Percentiles rank a stretch among this genome's conserved stretches.
phyloP scores from a whole-genome alignment of 2,329 filamentous ascomycete species.

The Colletotrichum sp. region DNA sequence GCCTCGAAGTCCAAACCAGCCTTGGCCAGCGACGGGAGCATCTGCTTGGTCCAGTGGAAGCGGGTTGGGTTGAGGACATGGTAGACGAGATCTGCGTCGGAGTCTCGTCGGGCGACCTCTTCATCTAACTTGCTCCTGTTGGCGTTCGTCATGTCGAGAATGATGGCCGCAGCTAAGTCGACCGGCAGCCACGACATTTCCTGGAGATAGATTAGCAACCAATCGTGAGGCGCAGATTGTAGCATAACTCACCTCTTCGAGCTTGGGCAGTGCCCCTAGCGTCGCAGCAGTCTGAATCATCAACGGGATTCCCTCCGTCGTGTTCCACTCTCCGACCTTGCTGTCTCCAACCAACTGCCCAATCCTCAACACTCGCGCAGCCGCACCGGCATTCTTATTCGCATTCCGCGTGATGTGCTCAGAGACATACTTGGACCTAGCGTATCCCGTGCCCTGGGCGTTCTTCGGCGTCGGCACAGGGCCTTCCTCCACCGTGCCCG shows the following conservation, averaged over 20 bases:
- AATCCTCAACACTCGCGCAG: conserved; percentile 34
- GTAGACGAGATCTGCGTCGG: conserved; percentile 39
- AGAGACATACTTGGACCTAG: conserved; percentile 50
- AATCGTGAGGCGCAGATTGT: not conserved
- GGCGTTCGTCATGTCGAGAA: conserved; percentile 31
- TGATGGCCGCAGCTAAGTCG: conserved; percentile 34
- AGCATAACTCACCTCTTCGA: conserved; percentile 39
- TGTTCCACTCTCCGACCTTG: conserved; percentile 48
- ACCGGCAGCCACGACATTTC: conserved; percentile 38
- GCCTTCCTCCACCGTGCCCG: conserved; percentile 17
- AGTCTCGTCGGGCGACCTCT: conserved; percentile 21
- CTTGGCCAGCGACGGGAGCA: conserved; percentile 52
- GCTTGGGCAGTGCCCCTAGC: conserved; percentile 46
- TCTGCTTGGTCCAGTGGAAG: conserved; percentile 54
- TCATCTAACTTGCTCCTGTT: not conserved
- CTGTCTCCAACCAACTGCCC: conserved; percentile 51
- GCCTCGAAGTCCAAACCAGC: conserved; percentile 48
- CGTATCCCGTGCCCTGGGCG: conserved; percentile 55
- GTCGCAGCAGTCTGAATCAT: conserved; percentile 50
- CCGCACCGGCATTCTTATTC: not conserved
- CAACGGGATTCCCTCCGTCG: conserved; percentile 52
- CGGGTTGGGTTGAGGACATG: conserved; percentile 55
- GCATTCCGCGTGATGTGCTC: conserved; percentile 43
- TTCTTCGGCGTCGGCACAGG: conserved; percentile 26
- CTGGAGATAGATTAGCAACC: not conserved